These are phyloP conservation scores for Boletus rubroflammeus DNA, from an alignment of 768 basidiomycete species.

Conservation along the genomic window DNA sequence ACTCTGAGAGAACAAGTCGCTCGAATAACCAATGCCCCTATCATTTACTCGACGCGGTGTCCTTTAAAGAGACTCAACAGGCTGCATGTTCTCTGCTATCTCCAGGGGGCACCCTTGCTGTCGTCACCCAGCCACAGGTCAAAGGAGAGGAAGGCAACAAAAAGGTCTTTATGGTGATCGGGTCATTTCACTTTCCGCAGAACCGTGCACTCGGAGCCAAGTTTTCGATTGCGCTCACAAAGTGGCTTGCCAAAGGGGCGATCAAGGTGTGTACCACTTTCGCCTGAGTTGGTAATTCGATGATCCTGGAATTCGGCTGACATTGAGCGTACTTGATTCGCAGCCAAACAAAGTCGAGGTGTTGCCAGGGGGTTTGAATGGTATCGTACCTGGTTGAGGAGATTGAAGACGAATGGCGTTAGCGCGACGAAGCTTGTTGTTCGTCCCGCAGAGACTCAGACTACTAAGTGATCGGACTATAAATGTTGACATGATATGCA, in stretches of 20 bases:
- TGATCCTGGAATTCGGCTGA: not conserved
- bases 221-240: constrained; percentile 9
- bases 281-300: not conserved
- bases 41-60: constrained; percentile 30
- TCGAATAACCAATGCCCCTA: not conserved
- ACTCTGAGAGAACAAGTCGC: constrained; percentile 8
- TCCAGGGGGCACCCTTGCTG: constrained; percentile 27
- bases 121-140: not conserved
- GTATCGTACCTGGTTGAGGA: constrained; percentile 32
- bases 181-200: constrained; percentile 1
- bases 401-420: constrained; percentile 27
- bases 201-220: constrained; percentile 8
- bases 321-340: not conserved
- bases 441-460: constrained; percentile 13
- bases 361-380: constrained; percentile 35
- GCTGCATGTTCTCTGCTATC: constrained; percentile 28
- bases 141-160: not conserved
- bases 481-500: not conserved
- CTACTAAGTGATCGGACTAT: not conserved
- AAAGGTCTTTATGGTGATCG: not conserved
- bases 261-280: constrained; percentile 12
- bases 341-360: constrained; percentile 39
- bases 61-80: constrained; percentile 31
- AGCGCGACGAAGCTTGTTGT: constrained; percentile 42
- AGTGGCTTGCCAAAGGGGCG: constrained; percentile 17